Base-by-base conservation (phyloP, 352 stramenopile genomes). In the Phytophthora quininea region DNA sequence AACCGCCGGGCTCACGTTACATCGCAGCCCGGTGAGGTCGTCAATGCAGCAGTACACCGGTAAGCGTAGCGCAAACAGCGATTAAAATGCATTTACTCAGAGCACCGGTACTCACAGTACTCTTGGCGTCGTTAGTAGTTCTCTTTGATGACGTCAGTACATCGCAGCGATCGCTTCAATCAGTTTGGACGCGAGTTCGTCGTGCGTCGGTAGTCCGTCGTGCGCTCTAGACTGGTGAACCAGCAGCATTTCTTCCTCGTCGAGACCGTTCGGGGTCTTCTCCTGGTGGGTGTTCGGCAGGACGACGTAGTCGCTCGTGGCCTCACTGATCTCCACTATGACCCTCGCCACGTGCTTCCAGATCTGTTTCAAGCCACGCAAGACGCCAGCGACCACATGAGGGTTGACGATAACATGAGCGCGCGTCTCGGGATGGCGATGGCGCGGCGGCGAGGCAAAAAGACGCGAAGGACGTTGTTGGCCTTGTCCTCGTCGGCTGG, bases 111-210 rank as follows among this genome's bases (percentile, higher is more conserved):
- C 19, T 24, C 19, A 24, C 19, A 24, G 19, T 24, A 24, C 19
- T 24, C 19, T 24, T 24, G 19, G 19, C 19, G 19, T 24, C 19
- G 19, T 0, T 24, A 24, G 19, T 24, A 24, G 19, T 24, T 24
- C 19, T 24, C 19, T 24, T 24, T 24, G 19, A 24, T 24, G 19
- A 0, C 38, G 12, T 67, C 24, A 82, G 57, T 83, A 89, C 27
- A 74, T 62, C 1, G 74, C 60, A 4, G 71, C 70, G 51, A 89
- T 84, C 5, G 79, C 61, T 35, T 77, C 76, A 53, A 92, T 76
- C 54, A 90, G 50, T 30, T 59, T 77, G 7, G 81, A 88, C 4
- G 81, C 66, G 4, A 92, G 64, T 53, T 92, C 84, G 58, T 92
- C 84, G 47, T 90, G 81, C 9, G 59, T 81, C 11, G 80, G 82